phyloP scores from a whole-genome alignment of 768 basidiomycete genomes.

The Pleurotus djamor region DNA sequence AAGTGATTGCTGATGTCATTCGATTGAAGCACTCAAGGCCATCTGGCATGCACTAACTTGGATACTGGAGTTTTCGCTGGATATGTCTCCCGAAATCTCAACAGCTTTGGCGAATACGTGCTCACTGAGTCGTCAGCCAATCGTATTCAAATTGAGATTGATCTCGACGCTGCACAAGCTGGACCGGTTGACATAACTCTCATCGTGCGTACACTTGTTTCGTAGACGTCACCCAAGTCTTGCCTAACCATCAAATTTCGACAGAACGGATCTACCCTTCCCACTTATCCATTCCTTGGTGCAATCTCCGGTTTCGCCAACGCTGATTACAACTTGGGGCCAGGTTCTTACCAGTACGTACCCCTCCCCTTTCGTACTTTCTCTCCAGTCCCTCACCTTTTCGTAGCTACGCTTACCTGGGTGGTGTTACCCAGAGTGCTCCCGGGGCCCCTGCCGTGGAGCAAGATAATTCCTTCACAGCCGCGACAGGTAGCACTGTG shows the following conservation, averaged over 20 bases:
- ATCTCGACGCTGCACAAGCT: neutral
- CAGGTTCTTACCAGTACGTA: neutral
- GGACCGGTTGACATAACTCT: neutral
- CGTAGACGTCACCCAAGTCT: neutral
- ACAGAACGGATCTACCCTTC: neutral
- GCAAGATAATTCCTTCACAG: neutral
- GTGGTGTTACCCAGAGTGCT: neutral
- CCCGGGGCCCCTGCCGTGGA: neutral
- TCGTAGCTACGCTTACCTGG: slow-evolving; percentile 3
- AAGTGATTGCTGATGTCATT: neutral
- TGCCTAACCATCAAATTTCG: neutral
- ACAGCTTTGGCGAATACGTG: neutral
- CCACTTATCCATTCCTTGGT: neutral
- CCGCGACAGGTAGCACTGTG: neutral
- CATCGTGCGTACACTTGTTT: neutral
- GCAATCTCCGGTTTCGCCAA: neutral
- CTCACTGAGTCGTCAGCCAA: neutral
- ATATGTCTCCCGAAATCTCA: neutral
- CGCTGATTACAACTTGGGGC: neutral
- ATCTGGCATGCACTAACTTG: neutral
- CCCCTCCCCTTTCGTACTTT: neutral
- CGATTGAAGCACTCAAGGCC: neutral
- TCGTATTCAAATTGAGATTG: neutral
- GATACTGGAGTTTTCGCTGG: neutral
- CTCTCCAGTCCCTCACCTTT: neutral